A percentile compares a stretch with the other conserved stretches of the same genome.
Evolutionary conservation across 371 early-diverging fungal species (phyloP).

Genomic region (Smittium mucronatum): DNA sequence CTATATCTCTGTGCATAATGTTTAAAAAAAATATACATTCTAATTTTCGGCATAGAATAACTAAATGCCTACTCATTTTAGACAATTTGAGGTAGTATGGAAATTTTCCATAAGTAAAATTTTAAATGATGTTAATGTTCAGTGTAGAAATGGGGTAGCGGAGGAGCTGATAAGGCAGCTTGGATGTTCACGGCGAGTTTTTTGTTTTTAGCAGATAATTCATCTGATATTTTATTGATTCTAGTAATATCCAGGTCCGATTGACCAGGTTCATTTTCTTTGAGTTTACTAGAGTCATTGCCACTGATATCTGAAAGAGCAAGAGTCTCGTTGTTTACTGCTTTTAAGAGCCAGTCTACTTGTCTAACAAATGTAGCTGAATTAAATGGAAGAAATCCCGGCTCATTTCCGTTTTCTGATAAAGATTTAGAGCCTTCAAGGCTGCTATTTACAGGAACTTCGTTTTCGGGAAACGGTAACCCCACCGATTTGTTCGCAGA

Average conservation of each 20-base stretch:
- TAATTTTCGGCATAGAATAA: too few species aligned
- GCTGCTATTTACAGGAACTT: too few species aligned
- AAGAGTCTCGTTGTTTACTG: not conserved
- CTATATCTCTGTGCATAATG: too few species aligned
- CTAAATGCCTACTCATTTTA: too few species aligned
- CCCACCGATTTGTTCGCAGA: too few species aligned
- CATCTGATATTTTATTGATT: not conserved
- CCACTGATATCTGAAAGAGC: not conserved
- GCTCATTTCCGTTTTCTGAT: too few species aligned
- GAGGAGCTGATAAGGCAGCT: slow-evolving; percentile 9
- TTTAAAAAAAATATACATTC: too few species aligned
- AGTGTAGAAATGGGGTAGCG: not conserved
- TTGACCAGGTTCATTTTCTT: not conserved
- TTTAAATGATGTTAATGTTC: not conserved
- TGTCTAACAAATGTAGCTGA: not conserved
- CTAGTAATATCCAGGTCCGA: not conserved
- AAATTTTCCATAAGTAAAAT: not conserved
- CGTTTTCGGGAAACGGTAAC: too few species aligned
- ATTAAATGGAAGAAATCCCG: not conserved
- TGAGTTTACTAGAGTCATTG: not conserved
- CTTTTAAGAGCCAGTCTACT: not conserved
- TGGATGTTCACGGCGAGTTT: not conserved
- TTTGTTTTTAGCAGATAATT: not conserved
- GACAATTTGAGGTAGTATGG: too few species aligned
- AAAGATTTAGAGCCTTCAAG: too few species aligned